phyloP scores from a whole-genome alignment of 345 rosid genomes.

The Euphorbia lathyris region DNA sequence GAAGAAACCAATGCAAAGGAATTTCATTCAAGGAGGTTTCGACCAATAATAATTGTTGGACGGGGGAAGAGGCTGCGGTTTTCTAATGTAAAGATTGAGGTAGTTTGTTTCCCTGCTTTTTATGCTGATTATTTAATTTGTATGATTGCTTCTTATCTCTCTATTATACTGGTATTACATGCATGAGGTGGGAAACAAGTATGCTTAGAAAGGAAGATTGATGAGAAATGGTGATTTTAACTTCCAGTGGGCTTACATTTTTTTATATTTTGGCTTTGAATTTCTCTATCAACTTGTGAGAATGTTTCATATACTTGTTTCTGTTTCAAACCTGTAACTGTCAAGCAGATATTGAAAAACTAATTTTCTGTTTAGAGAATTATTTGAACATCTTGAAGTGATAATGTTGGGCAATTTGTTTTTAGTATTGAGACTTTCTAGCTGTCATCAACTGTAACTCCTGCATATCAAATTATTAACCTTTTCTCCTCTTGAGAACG shows the following conservation, averaged over 20 bases:
- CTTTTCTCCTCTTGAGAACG: neutral
- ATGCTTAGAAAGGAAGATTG: neutral
- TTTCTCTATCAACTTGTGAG: too few species aligned
- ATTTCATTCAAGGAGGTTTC: constrained; percentile 41
- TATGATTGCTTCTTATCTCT: constrained; percentile 4
- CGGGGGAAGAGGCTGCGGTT: constrained; percentile 90
- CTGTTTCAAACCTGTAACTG: neutral
- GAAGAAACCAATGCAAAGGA: constrained; percentile 53
- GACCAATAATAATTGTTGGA: constrained; percentile 82
- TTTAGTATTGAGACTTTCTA: neutral
- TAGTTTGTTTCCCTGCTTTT: constrained; percentile 26
- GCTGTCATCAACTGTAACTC: neutral
- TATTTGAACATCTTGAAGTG: neutral
- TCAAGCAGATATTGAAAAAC: neutral
- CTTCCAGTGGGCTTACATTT: neutral
- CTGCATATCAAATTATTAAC: neutral
- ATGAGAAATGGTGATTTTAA: neutral
- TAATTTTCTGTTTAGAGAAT: neutral
- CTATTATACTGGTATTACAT: neutral
- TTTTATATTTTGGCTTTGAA: neutral
- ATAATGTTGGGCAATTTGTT: neutral
- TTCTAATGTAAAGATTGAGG: constrained; percentile 88
- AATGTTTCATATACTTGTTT: neutral
- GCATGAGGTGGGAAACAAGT: neutral
- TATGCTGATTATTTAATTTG: constrained; percentile 2